A percentile compares a stretch with the other conserved stretches of the same genome.
These are phyloP conservation scores for Williopsis jadinii DNA, from an alignment of 1,139 yeast genomes.

Conservation along the genomic window DNA sequence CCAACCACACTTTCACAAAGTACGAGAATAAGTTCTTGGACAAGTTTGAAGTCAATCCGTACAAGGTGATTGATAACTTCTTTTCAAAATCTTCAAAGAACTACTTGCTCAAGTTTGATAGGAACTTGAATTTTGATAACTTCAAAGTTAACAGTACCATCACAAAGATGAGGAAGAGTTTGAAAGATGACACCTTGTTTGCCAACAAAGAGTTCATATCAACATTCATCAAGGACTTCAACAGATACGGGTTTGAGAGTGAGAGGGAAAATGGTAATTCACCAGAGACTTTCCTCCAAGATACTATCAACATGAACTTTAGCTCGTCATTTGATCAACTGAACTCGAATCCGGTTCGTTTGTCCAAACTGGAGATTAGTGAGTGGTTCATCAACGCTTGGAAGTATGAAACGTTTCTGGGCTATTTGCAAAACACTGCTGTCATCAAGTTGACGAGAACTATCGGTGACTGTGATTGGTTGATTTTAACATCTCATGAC, in stretches of 20 bases:
- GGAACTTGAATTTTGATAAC: slow-evolving; percentile 23
- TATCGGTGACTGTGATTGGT: slow-evolving; percentile 30
- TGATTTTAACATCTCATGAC: slow-evolving; percentile 26
- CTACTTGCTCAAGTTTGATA: slow-evolving; percentile 26
- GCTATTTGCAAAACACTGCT: slow-evolving; percentile 26
- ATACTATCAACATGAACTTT: slow-evolving; percentile 23
- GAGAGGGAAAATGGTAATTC: slow-evolving; percentile 13
- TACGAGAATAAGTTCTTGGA: slow-evolving; percentile 27
- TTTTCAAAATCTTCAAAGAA: slow-evolving; percentile 29
- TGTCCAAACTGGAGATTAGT: slow-evolving; percentile 26
- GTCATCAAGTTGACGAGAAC: slow-evolving; percentile 27
- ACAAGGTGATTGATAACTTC: slow-evolving; percentile 25
- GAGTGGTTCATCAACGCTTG: slow-evolving; percentile 31
- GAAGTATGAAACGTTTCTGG: slow-evolving; percentile 29
- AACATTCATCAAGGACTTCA: slow-evolving; percentile 27
- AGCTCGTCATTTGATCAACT: slow-evolving; percentile 18
- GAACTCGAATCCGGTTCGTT: slow-evolving; percentile 22
- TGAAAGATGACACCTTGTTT: slow-evolving; percentile 20
- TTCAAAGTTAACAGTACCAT: slow-evolving; percentile 20
- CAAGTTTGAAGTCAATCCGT: slow-evolving; percentile 27
- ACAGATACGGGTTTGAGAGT: slow-evolving; percentile 26
- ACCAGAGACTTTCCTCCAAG: slow-evolving; percentile 19
- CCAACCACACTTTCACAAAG: slow-evolving; percentile 27
- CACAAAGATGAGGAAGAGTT: slow-evolving; percentile 18
- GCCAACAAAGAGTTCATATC: slow-evolving; percentile 24